Conservation (phyloP, 345 rosid genomes). For the Erodium maritimum region DNA sequence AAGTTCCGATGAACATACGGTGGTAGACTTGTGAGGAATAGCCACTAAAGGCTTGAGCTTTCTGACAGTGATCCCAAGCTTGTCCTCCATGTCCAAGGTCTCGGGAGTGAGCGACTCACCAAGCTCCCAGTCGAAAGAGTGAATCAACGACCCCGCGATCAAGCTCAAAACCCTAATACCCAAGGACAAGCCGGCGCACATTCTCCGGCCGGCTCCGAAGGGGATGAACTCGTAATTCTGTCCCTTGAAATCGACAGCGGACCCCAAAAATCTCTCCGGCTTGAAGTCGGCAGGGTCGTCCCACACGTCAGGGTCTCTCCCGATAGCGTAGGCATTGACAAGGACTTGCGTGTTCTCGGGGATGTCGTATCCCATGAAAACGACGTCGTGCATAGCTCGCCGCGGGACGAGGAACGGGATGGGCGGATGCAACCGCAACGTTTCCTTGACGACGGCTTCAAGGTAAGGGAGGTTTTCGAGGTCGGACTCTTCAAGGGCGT, state of each 20-base stretch:
- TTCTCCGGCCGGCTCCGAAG: constrained; percentile 6
- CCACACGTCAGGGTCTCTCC: constrained; percentile 1
- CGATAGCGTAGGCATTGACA: constrained; percentile 4
- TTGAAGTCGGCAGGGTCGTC: background rate
- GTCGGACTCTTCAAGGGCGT: too few relatives aligned
- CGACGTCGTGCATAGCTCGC: background rate
- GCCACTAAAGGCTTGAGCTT: too few relatives aligned
- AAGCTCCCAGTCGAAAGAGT: constrained; percentile 3
- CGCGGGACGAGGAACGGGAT: constrained; percentile 4
- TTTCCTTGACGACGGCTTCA: too few relatives aligned
- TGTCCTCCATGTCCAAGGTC: background rate
- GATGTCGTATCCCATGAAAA: constrained; percentile 1
- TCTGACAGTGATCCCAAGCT: background rate
- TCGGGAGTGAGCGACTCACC: background rate
- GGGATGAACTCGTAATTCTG: background rate
- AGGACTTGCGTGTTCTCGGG: constrained; percentile 6
- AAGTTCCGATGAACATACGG: too few relatives aligned
- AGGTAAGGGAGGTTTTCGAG: too few relatives aligned
- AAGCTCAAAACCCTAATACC: constrained; percentile 1
- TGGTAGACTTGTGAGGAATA: too few relatives aligned
- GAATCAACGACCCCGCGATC: background rate
- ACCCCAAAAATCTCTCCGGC: constrained; percentile 3
- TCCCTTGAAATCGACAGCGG: constrained; percentile 2
- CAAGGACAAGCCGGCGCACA: constrained; percentile 4
- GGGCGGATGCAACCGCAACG: background rate